Base-by-base conservation (phyloP, 208 protist species). In the Leishmania martiniquensis region DNA sequence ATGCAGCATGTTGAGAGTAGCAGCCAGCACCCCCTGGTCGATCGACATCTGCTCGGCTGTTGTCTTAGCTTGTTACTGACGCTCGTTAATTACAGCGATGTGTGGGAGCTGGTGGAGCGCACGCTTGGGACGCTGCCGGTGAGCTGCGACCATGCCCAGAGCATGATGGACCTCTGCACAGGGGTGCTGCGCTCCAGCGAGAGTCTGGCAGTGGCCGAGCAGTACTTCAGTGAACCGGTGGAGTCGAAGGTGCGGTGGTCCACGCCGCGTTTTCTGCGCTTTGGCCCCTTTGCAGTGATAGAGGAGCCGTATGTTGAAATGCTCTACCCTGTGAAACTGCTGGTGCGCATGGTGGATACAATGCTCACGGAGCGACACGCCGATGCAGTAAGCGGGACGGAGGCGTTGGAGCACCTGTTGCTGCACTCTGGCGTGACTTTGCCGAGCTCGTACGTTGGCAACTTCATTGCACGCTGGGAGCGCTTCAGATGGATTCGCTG, bases 31-130 rank as follows among this genome's bases (percentile, higher is more conserved):
- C 74, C 79, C 0, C 68, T 81, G 9, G 78, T 85, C 7, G 91
- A 93, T 78, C 68, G 86, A 13, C 81, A 87, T 60, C 75, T 93
- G 32, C 75, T 93, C 29, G 86, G 86, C 13, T 87, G 84, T 71
- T 88, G 76, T 20, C 82, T 95, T 20, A 82, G 81, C 45, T 77
- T 93, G 65, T 44, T 95, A 54, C 76, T 95, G 44, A 82, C 82
- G 32, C 77, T 78, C 29, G 81, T 95, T 12, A 83, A 86, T 44
- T 88, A 89, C 72, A 95, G 91, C 70, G 91, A 95, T 44, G 89
- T 92, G 5, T 89, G 91, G 82, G 79, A 78, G 12, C 66, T 92
- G 0, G 81, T 93, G n/a, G 87, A 86, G 42, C 66, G 79, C 25
- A 86, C 88, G 34, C 47, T 92, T 34, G 81, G 68, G 17, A 70